A percentile compares a stretch with the other conserved stretches of the same genome.
phyloP scores from a whole-genome alignment of 2,329 filamentous ascomycete species.

The Onygenales sp. region DNA sequence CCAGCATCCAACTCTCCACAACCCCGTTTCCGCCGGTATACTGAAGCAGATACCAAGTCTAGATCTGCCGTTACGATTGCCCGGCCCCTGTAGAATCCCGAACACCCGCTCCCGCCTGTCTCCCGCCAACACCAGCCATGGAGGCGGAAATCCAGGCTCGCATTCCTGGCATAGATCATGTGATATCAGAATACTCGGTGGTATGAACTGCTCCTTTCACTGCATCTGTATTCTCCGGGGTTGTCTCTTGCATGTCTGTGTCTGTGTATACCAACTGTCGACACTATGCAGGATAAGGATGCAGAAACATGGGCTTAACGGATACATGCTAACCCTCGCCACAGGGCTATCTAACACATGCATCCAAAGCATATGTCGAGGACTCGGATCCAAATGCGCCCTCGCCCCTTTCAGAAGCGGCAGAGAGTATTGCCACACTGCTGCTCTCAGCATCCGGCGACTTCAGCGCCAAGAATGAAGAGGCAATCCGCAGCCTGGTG shows the following conservation, averaged over 20 bases:
- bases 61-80: no score
- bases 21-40: no score
- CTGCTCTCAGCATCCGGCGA: slow-evolving; percentile 89
- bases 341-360: slow-evolving; percentile 81
- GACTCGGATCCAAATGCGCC: slow-evolving; percentile 60
- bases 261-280: slow-evolving; percentile 1
- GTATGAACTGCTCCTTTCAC: slow-evolving; percentile 19
- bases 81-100: no score
- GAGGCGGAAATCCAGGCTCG: slow-evolving; percentile 78
- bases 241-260: background rate
- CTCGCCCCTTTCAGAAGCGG: slow-evolving; percentile 76
- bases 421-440: slow-evolving; percentile 73
- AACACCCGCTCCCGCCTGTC: background rate
- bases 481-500: slow-evolving; percentile 72
- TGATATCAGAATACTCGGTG: slow-evolving; percentile 84
- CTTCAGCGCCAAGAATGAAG: slow-evolving; percentile 60
- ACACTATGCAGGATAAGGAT: background rate
- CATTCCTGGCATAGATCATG: slow-evolving; percentile 77
- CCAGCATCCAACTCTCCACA: no score
- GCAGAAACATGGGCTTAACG: background rate
- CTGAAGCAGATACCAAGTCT: no score
- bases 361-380: slow-evolving; percentile 69
- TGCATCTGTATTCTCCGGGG: background rate
- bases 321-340: background rate
- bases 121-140: slow-evolving; percentile 44